Percentiles rank a stretch among this genome's conserved stretches.
Evolutionary conservation across 306 rosid genomes (phyloP).

Genomic region (Cotoneaster glaucophyllus): DNA sequence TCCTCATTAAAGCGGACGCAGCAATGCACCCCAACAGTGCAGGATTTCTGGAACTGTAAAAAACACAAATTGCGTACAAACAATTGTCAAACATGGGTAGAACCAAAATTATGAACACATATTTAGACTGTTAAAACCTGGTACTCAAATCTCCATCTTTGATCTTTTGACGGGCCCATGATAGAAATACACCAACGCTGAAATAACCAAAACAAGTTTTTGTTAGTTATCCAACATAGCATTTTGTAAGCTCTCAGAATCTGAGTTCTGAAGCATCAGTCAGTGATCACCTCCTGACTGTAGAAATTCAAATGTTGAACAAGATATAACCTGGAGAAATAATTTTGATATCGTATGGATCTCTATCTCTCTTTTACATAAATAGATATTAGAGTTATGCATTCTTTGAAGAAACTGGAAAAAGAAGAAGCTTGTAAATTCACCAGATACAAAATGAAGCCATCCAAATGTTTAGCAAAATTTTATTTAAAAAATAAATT

Average conservation of each 20-base stretch:
- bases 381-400: not conserved
- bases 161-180: constrained; percentile 62
- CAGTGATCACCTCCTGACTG: not conserved
- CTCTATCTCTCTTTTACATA: not conserved
- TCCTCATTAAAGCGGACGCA: constrained; percentile 75
- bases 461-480: no score
- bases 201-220: not conserved
- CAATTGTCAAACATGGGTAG: not conserved
- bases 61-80: constrained; percentile 8
- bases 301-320: not conserved
- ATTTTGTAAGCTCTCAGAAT: not conserved
- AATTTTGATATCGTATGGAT: not conserved
- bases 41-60: constrained; percentile 56
- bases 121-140: constrained; percentile 36
- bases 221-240: not conserved
- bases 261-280: not conserved
- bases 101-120: not conserved
- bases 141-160: constrained; percentile 24
- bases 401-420: not conserved
- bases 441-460: no score
- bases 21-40: constrained; percentile 76
- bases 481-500: no score
- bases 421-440: no score
- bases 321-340: not conserved
- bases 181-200: constrained; percentile 78